Percentiles rank a stretch among this genome's conserved stretches.
phyloP scores from a whole-genome alignment of 2,329 filamentous ascomycete species.

The Chrysosporium queenslandicum region DNA sequence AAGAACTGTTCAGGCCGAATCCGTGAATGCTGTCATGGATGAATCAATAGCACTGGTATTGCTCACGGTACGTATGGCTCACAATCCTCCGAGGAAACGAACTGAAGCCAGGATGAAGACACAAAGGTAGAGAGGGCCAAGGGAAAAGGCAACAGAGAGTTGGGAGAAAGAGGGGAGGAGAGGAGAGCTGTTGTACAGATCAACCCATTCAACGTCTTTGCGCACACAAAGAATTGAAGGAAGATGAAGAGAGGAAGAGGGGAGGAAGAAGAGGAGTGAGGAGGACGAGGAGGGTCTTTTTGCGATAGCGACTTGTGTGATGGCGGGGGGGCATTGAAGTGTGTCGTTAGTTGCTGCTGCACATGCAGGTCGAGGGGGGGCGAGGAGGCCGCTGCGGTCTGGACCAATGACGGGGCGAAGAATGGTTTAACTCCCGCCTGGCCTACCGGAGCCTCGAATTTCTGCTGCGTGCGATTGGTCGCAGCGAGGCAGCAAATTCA shows the following conservation, averaged over 20 bases:
- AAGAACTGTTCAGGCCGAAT: background rate
- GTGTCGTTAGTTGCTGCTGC: background rate
- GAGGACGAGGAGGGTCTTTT: conserved; percentile 4
- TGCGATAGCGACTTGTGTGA: conserved; percentile 7
- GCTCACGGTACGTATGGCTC: background rate
- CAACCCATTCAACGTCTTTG: conserved; percentile 8
- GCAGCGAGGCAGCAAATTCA: conserved; percentile 1
- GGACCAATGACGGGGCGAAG: conserved; percentile 12
- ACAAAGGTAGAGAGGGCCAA: background rate
- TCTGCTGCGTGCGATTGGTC: conserved; percentile 14
- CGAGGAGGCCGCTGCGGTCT: conserved; percentile 8
- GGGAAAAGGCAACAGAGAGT: conserved; percentile 13
- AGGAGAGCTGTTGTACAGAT: conserved; percentile 26
- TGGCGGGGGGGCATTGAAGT: conserved; percentile 8
- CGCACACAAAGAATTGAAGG: conserved; percentile 17
- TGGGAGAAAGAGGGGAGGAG: conserved; percentile 6
- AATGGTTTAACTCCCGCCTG: background rate
- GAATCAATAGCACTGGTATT: background rate
- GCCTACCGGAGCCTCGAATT: conserved; percentile 1
- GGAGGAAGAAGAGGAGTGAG: conserved; percentile 1
- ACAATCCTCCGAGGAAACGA: background rate
- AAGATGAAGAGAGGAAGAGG: conserved; percentile 19
- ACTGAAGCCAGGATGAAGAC: background rate
- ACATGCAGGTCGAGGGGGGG: conserved; percentile 12
- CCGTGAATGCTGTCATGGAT: background rate